Conservation (phyloP, 164 flowering plant species). For the Brasenia schreberi region DNA sequence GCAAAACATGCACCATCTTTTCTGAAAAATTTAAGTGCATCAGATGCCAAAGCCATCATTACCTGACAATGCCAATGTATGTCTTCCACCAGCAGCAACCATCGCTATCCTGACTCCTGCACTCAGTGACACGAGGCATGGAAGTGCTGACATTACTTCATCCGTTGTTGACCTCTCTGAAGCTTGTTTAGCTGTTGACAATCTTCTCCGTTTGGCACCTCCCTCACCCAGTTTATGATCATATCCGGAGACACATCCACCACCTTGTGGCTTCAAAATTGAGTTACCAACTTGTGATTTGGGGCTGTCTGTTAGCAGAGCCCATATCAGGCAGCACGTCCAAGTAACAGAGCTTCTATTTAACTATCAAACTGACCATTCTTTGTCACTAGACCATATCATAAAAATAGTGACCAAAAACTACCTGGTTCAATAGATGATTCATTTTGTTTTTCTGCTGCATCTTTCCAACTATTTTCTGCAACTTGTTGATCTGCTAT, state of each 20-base stretch:
- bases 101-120: conserved; percentile 68
- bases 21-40: too few species aligned
- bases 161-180: conserved; percentile 66
- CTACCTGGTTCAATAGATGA: conserved; percentile 63
- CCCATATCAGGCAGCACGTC: neutral
- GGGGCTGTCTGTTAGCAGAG: conserved; percentile 46
- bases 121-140: conserved; percentile 69
- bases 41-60: conserved; percentile 2
- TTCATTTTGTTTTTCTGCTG: conserved; percentile 30
- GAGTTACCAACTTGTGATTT: conserved; percentile 23
- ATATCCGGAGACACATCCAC: conserved; percentile 27
- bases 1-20: too few species aligned
- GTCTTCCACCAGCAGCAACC: conserved; percentile 98
- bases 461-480: conserved; percentile 35
- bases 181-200: conserved; percentile 56
- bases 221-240: conserved; percentile 49
- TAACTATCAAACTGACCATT: too few species aligned
- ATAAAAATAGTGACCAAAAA: neutral
- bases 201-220: conserved; percentile 56
- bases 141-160: conserved; percentile 67
- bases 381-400: too few species aligned
- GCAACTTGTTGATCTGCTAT: conserved; percentile 39
- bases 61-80: conserved; percentile 93
- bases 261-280: conserved; percentile 25
- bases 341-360: too few species aligned